Evolutionary conservation across 768 basidiomycete species (phyloP).

Genomic region (Tubosaeta sp.): DNA sequence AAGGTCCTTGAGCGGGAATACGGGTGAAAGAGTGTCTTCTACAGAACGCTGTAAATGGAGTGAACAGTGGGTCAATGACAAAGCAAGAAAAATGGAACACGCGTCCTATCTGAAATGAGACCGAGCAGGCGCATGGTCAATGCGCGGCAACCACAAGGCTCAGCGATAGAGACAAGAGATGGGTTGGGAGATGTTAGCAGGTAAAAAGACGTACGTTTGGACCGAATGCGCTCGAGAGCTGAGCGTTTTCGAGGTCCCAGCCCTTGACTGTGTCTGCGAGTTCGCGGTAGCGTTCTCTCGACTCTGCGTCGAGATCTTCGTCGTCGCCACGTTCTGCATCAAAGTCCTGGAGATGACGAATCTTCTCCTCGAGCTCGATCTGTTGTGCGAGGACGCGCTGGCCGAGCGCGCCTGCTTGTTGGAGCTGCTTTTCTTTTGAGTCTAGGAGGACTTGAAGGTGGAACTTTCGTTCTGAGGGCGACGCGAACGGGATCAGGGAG

Average conservation of each 20-base stretch:
- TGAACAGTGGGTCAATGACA: conserved; percentile 6
- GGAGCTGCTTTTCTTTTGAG: conserved; percentile 87
- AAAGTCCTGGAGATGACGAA: conserved; percentile 72
- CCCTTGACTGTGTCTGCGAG: conserved; percentile 67
- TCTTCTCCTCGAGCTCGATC: conserved; percentile 87
- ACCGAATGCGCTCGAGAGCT: conserved; percentile 66
- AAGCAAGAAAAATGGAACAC: not conserved
- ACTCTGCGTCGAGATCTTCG: conserved; percentile 59
- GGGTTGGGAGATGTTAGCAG: not conserved
- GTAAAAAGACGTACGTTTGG: conserved; percentile 44
- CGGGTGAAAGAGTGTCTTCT: conserved; percentile 46
- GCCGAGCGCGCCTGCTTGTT: conserved; percentile 87
- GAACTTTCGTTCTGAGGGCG: conserved; percentile 57
- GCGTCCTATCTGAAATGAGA: not conserved
- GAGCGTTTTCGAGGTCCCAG: conserved; percentile 80
- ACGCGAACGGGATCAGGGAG: conserved; percentile 38
- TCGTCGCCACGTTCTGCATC: conserved; percentile 62
- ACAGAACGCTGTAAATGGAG: conserved; percentile 36
- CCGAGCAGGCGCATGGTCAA: not conserved
- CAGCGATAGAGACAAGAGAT: conserved; percentile 9
- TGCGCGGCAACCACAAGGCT: conserved; percentile 15
- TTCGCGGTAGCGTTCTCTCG: conserved; percentile 72
- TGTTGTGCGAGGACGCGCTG: conserved; percentile 92
- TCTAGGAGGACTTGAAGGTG: conserved; percentile 72
- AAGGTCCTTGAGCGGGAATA: conserved; percentile 43